Evolutionary conservation across 352 stramenopile genomes (phyloP).

Genomic region (Globisporangium viniferum): DNA sequence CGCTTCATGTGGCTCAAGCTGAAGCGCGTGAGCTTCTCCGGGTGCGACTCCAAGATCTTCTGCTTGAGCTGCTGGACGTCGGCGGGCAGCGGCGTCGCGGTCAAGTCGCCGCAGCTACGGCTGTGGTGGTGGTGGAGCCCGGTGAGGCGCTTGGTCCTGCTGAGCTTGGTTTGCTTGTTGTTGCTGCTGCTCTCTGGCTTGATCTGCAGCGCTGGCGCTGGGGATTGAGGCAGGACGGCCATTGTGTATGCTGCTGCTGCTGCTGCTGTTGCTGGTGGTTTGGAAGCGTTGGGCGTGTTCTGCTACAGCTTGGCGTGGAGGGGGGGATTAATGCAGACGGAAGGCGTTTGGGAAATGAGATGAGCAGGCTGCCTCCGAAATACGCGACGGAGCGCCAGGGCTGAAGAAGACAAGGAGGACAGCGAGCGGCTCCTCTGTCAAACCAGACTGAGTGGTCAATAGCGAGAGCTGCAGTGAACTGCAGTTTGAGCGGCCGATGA

Average conservation of each 20-base stretch:
- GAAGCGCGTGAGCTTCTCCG: conserved; percentile 47
- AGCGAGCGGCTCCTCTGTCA: conserved; percentile 5
- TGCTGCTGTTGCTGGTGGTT: too few species aligned
- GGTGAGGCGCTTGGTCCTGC: conserved; percentile 27
- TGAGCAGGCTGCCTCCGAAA: conserved; percentile 3
- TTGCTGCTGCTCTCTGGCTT: conserved; percentile 14
- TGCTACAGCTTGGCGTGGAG: conserved; percentile 8
- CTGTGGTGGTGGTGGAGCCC: conserved; percentile 33
- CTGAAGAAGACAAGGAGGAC: not conserved
- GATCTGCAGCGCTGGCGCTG: conserved; percentile 16
- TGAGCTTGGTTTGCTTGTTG: conserved; percentile 16
- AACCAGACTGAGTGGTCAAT: conserved; percentile 9
- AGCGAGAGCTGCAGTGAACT: not conserved
- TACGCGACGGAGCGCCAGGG: conserved; percentile 5
- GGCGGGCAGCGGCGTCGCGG: conserved; percentile 29
- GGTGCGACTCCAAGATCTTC: conserved; percentile 44
- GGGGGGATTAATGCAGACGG: not conserved
- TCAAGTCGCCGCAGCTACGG: conserved; percentile 15
- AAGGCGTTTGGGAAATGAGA: conserved; percentile 11
- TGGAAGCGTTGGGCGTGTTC: not conserved
- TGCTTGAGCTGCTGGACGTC: conserved; percentile 58
- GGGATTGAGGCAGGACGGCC: conserved; percentile 42
- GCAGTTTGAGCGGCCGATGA: not conserved
- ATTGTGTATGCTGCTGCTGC: conserved; percentile 19
- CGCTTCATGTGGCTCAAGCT: conserved; percentile 60